phyloP scores from a whole-genome alignment of 805 yeast genomes.

The Saccharomyces jurei region DNA sequence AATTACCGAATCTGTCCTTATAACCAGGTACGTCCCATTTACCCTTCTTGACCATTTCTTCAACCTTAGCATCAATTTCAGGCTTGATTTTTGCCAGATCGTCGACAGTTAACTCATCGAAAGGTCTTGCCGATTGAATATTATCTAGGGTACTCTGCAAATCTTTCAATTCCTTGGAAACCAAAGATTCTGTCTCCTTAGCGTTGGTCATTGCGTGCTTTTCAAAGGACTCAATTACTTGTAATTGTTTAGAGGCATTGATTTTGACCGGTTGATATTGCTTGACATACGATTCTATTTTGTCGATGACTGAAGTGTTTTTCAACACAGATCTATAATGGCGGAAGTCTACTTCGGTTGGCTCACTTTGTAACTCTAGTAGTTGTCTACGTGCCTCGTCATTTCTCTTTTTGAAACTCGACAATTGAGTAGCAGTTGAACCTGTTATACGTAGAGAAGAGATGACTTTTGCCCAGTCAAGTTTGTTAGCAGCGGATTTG shows the following conservation, averaged over 20 bases:
- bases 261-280: conserved; percentile 76
- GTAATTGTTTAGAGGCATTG: conserved; percentile 82
- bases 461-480: conserved; percentile 92
- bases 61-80: conserved; percentile 92
- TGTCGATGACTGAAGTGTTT: conserved; percentile 71
- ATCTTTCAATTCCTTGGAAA: conserved; percentile 74
- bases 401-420: conserved; percentile 94
- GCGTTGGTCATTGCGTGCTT: conserved; percentile 94
- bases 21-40: conserved; percentile 98
- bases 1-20: conserved; percentile 95
- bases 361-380: conserved; percentile 60
- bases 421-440: conserved; percentile 76
- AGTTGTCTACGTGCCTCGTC: conserved; percentile 91
- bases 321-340: conserved; percentile 73
- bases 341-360: conserved; percentile 71
- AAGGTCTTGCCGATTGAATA: conserved; percentile 95
- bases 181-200: conserved; percentile 82
- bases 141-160: conserved; percentile 83
- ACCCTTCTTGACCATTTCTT: conserved; percentile 91
- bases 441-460: conserved; percentile 88
- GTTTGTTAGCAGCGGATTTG: conserved; percentile 64
- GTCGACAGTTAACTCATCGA: conserved; percentile 92
- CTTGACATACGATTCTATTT: conserved; percentile 68
- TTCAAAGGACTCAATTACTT: conserved; percentile 89
- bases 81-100: conserved; percentile 95